Conservation (phyloP, 768 basidiomycete species). For the Rhodotorula toruloides region DNA sequence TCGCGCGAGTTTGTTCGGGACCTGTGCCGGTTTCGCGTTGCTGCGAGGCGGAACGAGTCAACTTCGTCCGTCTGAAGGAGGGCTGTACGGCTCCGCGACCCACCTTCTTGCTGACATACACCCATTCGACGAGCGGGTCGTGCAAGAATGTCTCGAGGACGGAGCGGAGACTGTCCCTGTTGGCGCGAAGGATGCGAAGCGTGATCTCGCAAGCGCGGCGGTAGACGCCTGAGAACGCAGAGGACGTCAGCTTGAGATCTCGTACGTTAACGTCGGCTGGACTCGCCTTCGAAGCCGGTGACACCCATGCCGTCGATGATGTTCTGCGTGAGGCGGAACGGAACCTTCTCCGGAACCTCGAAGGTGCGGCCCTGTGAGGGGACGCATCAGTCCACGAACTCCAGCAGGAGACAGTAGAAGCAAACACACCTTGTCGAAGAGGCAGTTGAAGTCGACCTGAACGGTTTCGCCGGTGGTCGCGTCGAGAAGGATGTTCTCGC, state of each 20-base stretch:
- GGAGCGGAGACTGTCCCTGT: constrained; percentile 89
- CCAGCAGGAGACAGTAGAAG: neutral
- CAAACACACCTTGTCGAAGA: constrained; percentile 78
- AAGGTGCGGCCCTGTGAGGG: constrained; percentile 65
- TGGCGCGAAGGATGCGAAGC: constrained; percentile 74
- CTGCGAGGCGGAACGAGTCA: neutral
- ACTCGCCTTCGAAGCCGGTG: constrained; percentile 77
- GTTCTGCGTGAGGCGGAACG: constrained; percentile 91
- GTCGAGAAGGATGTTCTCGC: constrained; percentile 93
- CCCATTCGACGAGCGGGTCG: constrained; percentile 95
- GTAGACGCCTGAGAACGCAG: constrained; percentile 61
- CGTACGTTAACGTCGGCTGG: neutral
- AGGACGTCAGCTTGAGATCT: constrained; percentile 2
- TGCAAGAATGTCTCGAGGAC: constrained; percentile 95
- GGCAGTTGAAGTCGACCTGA: constrained; percentile 95
- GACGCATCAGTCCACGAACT: neutral
- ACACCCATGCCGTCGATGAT: constrained; percentile 86
- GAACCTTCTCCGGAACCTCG: constrained; percentile 83
- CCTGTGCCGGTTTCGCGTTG: neutral
- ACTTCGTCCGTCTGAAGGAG: neutral
- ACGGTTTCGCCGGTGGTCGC: constrained; percentile 79
- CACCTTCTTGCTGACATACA: constrained; percentile 62
- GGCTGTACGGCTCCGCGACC: constrained; percentile 50
- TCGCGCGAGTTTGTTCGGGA: constrained; percentile 15
- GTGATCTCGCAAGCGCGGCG: constrained; percentile 87